Evolutionary conservation across 257 asterid species (phyloP).

Genomic region (Gentiana straminea): DNA sequence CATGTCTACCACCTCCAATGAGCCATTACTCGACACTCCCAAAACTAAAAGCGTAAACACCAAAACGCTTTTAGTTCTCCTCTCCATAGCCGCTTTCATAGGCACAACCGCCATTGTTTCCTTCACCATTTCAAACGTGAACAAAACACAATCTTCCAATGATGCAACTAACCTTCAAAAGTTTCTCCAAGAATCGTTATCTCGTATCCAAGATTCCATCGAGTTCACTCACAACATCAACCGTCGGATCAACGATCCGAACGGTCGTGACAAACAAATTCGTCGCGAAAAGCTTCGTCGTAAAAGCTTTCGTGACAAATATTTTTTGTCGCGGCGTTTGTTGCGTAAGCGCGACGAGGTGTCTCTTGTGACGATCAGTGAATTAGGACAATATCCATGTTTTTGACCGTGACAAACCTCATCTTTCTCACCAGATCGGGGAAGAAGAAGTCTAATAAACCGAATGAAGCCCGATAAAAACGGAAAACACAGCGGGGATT

Average conservation of each 20-base stretch:
- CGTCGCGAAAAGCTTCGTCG: too few relatives aligned
- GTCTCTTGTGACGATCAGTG: too few relatives aligned
- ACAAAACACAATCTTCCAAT: neutral
- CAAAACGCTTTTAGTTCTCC: neutral
- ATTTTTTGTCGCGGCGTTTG: too few relatives aligned
- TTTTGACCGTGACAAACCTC: too few relatives aligned
- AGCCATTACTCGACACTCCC: constrained; percentile 11
- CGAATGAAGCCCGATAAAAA: too few relatives aligned
- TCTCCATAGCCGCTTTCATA: constrained; percentile 3
- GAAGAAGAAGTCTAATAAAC: too few relatives aligned
- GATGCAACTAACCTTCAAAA: constrained; percentile 3
- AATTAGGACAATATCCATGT: too few relatives aligned
- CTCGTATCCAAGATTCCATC: constrained; percentile 5
- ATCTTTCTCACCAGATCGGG: too few relatives aligned
- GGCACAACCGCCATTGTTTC: constrained; percentile 2
- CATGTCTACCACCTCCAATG: constrained; percentile 9
- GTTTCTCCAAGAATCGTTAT: constrained; percentile 5
- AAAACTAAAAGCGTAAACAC: neutral
- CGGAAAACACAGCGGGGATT: too few relatives aligned
- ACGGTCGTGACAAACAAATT: too few relatives aligned
- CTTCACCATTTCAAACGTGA: neutral
- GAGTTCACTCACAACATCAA: constrained; percentile 4
- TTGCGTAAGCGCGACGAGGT: too few relatives aligned
- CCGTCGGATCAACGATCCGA: constrained; percentile 6
- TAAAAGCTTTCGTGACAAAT: too few relatives aligned